These are phyloP conservation scores for Podospora conica DNA, from an alignment of 495 filamentous ascomycete species.

Conservation along the genomic window DNA sequence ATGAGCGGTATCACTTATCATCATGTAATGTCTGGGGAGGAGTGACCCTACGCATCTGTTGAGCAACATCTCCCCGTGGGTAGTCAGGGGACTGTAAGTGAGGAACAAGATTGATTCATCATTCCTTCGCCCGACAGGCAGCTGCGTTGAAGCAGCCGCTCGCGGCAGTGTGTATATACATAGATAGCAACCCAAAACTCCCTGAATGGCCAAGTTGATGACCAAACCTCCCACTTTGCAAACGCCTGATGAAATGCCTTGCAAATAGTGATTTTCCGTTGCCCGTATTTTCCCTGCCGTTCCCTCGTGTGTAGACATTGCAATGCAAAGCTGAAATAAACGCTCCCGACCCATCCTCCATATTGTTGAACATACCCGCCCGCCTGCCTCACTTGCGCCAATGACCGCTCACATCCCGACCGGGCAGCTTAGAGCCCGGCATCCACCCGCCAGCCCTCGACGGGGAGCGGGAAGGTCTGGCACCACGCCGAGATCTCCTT, in stretches of 20 bases:
- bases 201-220: conserved; percentile 31
- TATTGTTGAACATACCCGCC: conserved; percentile 20
- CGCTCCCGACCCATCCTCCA: conserved; percentile 16
- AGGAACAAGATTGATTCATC: not conserved
- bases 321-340: conserved; percentile 22
- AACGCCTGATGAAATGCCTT: conserved; percentile 35
- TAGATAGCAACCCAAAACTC: conserved; percentile 22
- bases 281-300: conserved; percentile 17
- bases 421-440: conserved; percentile 38
- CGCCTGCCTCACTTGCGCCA: not conserved
- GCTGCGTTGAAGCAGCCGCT: conserved; percentile 33
- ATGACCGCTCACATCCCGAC: not conserved
- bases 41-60: too few relatives aligned
- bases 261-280: conserved; percentile 29
- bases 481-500: conserved; percentile 89
- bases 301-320: conserved; percentile 28
- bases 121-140: not conserved
- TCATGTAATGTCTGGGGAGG: not conserved
- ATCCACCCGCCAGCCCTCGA: conserved; percentile 57
- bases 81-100: not conserved
- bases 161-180: conserved; percentile 7
- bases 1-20: not conserved
- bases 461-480: conserved; percentile 84
- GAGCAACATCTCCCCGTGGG: too few relatives aligned
- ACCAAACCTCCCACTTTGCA: conserved; percentile 30